Base-by-base conservation (phyloP, 768 basidiomycete species). In the Lactifluus echinatus region DNA sequence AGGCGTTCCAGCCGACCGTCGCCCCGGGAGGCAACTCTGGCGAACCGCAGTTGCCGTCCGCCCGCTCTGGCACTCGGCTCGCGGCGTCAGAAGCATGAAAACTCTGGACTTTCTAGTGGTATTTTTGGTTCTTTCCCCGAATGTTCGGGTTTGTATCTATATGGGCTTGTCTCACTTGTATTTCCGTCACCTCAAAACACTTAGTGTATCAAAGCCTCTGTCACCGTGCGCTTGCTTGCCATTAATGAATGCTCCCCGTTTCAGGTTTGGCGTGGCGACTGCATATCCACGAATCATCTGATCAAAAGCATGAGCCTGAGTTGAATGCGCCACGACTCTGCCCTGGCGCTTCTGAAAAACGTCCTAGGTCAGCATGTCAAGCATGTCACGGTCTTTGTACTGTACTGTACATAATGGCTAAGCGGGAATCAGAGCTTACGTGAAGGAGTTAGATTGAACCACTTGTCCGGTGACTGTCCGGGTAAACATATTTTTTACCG, bases 21-120 rank as follows among this genome's bases (percentile, higher is more conserved):
- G 11, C 37, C 26, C 15, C n/a, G n/a, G n/a, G 50, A 23, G 34
- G 44, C 31, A 53, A 37, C 23, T 50, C 53, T 23, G 46, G 40
- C 15, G 57, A 63, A n/a, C 14, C 42, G 24, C 47, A 57, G 17
- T 55, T 58, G 44, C 47, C 57, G 21, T 49, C 63, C n/a, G 53
- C 63, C 6, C 61, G 63, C 21, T 43, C 63, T 23, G 57, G 60
- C 28, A 53, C 60, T 28, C 60, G 63, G 8, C 53, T 63, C 40
- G 33, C 53, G 31, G 48, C 55, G 14, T 62, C 63, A 17, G 60
- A 63, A 33, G 57, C 53, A 19, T 55, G 21, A 54, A 47, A 50
- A 31, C 26, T 2, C 17, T 10, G 11, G 42, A 21, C 37, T 14
- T 44, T 36, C 33, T 26, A 26, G 23, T 37, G 23, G 17, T 33